Conservation (phyloP, 1,139 yeast genomes). For the Geotrichum candidum region DNA sequence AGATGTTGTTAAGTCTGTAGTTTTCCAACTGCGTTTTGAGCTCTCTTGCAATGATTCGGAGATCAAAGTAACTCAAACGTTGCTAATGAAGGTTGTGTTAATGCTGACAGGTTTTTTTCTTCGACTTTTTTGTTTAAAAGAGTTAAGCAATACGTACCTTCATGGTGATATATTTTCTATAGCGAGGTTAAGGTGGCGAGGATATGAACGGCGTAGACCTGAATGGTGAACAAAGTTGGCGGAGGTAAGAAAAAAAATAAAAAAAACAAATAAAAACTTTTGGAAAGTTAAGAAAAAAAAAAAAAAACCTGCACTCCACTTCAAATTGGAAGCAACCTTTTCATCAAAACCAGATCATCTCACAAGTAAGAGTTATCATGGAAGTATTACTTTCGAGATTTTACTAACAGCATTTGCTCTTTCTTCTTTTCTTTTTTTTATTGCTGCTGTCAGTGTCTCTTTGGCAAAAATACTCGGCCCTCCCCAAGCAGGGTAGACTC, state of each 20-base stretch:
- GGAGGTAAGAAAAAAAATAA: slow-evolving; percentile 6
- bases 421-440: not conserved
- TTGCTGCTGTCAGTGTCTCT: slow-evolving; percentile 18
- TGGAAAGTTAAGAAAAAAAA: too few relatives aligned
- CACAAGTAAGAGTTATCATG: slow-evolving; percentile 1
- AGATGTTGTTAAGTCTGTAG: slow-evolving; percentile 76
- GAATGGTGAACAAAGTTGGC: not conserved
- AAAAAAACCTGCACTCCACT: not conserved
- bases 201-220: not conserved
- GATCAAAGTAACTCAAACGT: slow-evolving; percentile 78
- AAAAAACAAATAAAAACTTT: not conserved
- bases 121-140: not conserved
- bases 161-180: not conserved
- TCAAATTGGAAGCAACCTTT: not conserved
- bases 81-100: slow-evolving; percentile 44
- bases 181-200: not conserved
- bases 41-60: slow-evolving; percentile 66
- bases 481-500: slow-evolving; percentile 48
- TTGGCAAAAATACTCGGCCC: slow-evolving; percentile 43
- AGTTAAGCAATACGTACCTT: slow-evolving; percentile 4
- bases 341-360: not conserved
- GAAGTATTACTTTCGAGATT: not conserved
- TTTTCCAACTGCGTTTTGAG: slow-evolving; percentile 50
- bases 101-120: not conserved
- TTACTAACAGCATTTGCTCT: not conserved